Evolutionary conservation across 345 rosid species (phyloP), one percentile per base, ranked within the genome.

Genomic region (Toxicodendron radicans): DNA sequence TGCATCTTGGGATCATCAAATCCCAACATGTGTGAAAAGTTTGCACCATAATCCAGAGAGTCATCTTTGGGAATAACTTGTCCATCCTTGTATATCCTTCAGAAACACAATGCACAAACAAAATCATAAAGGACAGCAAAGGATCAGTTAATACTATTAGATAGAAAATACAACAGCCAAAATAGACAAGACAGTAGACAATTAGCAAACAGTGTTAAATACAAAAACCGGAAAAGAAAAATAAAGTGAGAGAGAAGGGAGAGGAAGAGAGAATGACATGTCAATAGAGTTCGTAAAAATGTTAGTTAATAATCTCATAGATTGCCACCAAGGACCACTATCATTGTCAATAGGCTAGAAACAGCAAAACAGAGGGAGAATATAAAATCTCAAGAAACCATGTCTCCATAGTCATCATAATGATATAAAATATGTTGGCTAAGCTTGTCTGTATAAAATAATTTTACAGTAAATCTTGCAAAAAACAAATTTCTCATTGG

Each of bases 11-110:
- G 92, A 80, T 83, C 87, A 85, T 87, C 85, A 70, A 93, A 95
- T 81, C 99, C 99, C 85, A 95, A 81, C 95, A 95, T 95, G 72
- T 87, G 89, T 3, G 97, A 84, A 68, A 90, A 93, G 79, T 93
- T 95, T 66, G 83, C 97, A 73, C 99, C 98, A 82, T 93, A 95
- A 83, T 95, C 99, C 84, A 95, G 79, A 69, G 95, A 87, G 66
- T 89, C 83, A 73, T 93, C 86, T 68, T 75, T 30, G 70, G 97
- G 84, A 74, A 95, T 89, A 73, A 85, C 66, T 67, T 90, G 84
- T n/a, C 97, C 97, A 78, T 83, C 87, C 78, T 95, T 93, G 82
- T 88, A 89, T 73, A 88, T 83, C 88, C 99, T 96, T 84, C 73
- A 77, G 71, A 65, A 18, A 52, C 68, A 67, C 51, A 74, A 51